These are phyloP conservation scores for Akebia trifoliata DNA, from an alignment of 164 flowering plant genomes.

Conservation along the genomic window DNA sequence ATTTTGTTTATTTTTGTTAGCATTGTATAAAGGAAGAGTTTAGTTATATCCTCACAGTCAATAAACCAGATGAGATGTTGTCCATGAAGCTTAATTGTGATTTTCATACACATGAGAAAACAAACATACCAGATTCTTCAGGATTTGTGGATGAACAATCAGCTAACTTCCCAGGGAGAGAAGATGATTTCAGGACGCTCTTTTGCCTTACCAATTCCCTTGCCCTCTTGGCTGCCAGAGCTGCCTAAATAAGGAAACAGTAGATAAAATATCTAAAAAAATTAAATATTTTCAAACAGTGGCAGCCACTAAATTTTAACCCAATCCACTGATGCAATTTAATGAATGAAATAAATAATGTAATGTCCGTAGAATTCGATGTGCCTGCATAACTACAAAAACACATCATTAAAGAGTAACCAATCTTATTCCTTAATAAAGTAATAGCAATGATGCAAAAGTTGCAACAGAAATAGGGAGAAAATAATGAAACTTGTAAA, in stretches of 20 bases:
- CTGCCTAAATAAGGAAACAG: constrained; percentile 53
- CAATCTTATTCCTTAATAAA: not conserved
- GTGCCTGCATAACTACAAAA: not conserved
- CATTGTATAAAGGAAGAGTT: no score
- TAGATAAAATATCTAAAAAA: not conserved
- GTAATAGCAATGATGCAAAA: not conserved
- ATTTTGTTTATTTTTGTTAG: no score
- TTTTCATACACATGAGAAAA: not conserved
- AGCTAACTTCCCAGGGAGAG: constrained; percentile 98
- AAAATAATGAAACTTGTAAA: not conserved
- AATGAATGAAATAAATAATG: not conserved
- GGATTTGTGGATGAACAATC: constrained; percentile 95
- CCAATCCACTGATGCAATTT: not conserved
- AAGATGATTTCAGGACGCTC: constrained; percentile 77
- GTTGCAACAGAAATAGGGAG: not conserved
- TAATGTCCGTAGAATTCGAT: not conserved
- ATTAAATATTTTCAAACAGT: not conserved
- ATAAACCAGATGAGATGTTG: not conserved
- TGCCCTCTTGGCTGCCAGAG: constrained; percentile 91
- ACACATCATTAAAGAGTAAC: not conserved
- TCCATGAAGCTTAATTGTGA: not conserved
- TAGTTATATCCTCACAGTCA: not conserved
- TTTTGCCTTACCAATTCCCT: constrained; percentile 90
- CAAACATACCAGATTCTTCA: constrained; percentile 71
- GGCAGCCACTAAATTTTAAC: not conserved